Evolutionary conservation across 2,329 filamentous ascomycete species (phyloP).

Genomic region (Penicillium sp.): DNA sequence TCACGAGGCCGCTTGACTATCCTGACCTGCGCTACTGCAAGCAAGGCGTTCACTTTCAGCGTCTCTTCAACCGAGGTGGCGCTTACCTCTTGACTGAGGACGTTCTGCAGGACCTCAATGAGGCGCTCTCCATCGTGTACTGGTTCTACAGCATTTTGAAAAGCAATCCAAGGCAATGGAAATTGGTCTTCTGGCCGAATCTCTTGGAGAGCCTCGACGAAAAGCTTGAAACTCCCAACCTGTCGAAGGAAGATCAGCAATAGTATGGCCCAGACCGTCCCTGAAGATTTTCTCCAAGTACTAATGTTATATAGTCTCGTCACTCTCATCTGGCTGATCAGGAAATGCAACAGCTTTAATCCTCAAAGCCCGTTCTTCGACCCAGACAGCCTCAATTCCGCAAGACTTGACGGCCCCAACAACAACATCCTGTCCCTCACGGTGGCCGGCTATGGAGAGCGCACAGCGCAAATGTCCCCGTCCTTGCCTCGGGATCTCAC

Average conservation of each 20-base stretch:
- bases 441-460: conserved; percentile 33
- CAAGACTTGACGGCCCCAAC: conserved; percentile 25
- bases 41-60: conserved; percentile 29
- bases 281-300: neutral
- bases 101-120: conserved; percentile 32
- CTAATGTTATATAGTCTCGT: conserved; percentile 8
- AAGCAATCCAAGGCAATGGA: conserved; percentile 35
- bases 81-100: conserved; percentile 47
- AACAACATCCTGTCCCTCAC: conserved; percentile 35
- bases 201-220: conserved; percentile 38
- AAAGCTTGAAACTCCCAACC: conserved; percentile 22
- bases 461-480: conserved; percentile 26
- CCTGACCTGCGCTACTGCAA: conserved; percentile 16
- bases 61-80: conserved; percentile 42
- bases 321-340: conserved; percentile 24
- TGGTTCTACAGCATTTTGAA: conserved; percentile 36
- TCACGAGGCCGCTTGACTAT: conserved; percentile 29
- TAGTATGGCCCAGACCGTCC: conserved; percentile 1
- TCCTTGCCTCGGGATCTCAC: conserved; percentile 29
- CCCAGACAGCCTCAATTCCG: conserved; percentile 24
- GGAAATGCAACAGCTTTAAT: conserved; percentile 26
- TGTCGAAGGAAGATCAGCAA: conserved; percentile 11
- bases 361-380: conserved; percentile 11
- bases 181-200: conserved; percentile 43
- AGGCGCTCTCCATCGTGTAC: conserved; percentile 35